Evolutionary conservation across 2,329 filamentous ascomycete species (phyloP), one percentile per base, ranked within the genome.

Genomic region (Orbilia blumenaviensis): DNA sequence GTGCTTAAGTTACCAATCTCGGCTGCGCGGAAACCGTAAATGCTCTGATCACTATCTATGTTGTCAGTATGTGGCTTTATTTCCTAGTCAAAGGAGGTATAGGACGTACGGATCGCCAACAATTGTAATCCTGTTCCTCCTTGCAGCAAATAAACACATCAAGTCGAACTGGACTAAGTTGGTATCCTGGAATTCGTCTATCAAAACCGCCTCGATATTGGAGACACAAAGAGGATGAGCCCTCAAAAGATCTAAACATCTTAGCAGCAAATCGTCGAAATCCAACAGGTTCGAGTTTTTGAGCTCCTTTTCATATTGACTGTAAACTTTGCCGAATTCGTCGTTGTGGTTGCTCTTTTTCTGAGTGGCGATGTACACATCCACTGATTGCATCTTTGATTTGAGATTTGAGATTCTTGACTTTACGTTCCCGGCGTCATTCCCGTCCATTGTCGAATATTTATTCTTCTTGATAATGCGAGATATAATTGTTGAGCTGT

Each of bases 181-280:
- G 6, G 94, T 98, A 83, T 99, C 94, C 83, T 99, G 94, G 78
- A 97, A 99, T 81, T 99, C 94, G 81, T 99, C 94, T 77, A 99
- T 96, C 50, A 99, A 86, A 5, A 98, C 93, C 0, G 92, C 89
- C 82, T 97, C 90, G 16, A 99, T 89, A 79, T 97, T 97, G 12
- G 90, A 90, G 2, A 97, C 94, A 80, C 94, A 97, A 12, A 88
- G 85, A 0, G 94, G 92, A 78, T 92, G 88, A 18, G 86, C 85
- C 73, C 86, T 87, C 18, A 99, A 86, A 9, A 99, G 86, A 73
- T 96, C 89, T 7, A 92, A 90, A 78, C 94, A 97, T 79, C 89
- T 89, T 12, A 97, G 86, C 3, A 99, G 87, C 21, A 99, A 86
- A 81, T 99, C 95, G 80, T 99, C 95, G 80, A 96, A 99, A 82